phyloP scores from a whole-genome alignment of 179 eudicot species.

The Actinidia arguta region DNA sequence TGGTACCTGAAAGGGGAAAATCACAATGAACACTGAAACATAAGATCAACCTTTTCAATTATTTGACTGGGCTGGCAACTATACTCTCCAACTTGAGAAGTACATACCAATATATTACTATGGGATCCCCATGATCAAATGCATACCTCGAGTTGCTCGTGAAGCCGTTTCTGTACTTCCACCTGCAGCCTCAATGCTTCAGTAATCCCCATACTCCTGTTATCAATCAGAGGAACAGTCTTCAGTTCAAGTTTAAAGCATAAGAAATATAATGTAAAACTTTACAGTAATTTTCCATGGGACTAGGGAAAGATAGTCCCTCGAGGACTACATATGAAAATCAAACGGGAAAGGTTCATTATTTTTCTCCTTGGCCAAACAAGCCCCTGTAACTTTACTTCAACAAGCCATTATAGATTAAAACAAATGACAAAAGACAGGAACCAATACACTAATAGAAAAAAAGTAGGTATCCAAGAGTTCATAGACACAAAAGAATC shows the following conservation, averaged over 20 bases:
- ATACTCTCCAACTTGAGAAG: background rate
- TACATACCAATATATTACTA: background rate
- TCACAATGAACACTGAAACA: background rate
- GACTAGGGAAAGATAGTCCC: background rate
- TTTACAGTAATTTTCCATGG: background rate
- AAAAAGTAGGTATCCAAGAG: background rate
- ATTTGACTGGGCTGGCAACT: no score
- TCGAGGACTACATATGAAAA: background rate
- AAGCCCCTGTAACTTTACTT: background rate
- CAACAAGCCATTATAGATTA: background rate
- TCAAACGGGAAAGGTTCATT: background rate
- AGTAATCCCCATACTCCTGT: conserved; percentile 86
- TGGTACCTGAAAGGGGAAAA: background rate
- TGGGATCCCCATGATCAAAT: background rate
- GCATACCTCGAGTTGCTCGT: conserved; percentile 92
- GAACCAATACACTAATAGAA: background rate
- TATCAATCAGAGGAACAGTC: background rate
- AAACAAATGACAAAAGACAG: background rate
- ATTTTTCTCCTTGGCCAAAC: background rate
- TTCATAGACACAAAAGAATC: background rate
- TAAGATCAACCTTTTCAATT: background rate
- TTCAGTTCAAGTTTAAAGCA: background rate
- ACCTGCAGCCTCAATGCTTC: conserved; percentile 90
- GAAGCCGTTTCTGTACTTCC: conserved; percentile 96
- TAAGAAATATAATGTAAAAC: background rate